Evolutionary conservation across 768 basidiomycete genomes (phyloP).

Genomic region (Pulveroboletus sp.): DNA sequence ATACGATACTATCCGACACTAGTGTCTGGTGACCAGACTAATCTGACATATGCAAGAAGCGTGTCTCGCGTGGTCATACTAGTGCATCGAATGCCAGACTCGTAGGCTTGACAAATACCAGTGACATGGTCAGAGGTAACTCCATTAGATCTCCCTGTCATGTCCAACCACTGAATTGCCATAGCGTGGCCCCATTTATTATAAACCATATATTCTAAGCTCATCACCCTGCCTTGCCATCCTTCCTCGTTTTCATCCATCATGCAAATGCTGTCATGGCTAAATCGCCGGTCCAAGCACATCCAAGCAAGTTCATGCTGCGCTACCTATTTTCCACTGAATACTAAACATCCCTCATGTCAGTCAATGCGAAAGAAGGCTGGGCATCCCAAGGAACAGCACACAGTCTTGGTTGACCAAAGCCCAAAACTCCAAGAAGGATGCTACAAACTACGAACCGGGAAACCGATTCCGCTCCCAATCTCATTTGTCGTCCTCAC

Average conservation of each 20-base stretch:
- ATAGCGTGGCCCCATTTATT: no score
- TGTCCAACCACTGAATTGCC: no score
- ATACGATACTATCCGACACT: no score
- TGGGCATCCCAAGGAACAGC: conserved; percentile 8
- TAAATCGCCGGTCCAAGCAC: background rate
- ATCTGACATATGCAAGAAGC: no score
- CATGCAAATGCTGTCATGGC: conserved; percentile 6
- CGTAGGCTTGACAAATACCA: no score
- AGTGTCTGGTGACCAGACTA: no score
- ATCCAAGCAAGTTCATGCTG: conserved; percentile 6
- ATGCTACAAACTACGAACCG: conserved; percentile 14
- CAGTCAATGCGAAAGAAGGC: background rate
- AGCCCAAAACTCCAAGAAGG: conserved; percentile 17
- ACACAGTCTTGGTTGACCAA: conserved; percentile 15
- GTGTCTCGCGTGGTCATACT: no score
- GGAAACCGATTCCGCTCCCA: background rate
- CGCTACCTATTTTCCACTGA: background rate
- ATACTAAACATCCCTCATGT: background rate
- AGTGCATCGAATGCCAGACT: no score
- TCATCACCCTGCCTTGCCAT: no score
- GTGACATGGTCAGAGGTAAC: no score
- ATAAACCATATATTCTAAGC: no score
- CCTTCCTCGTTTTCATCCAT: background rate
- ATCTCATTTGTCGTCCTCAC: conserved; percentile 10
- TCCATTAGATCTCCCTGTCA: no score